Evolutionary conservation across 169 alveolate genomes (phyloP).

Genomic region (Cryptosporidium sp.): DNA sequence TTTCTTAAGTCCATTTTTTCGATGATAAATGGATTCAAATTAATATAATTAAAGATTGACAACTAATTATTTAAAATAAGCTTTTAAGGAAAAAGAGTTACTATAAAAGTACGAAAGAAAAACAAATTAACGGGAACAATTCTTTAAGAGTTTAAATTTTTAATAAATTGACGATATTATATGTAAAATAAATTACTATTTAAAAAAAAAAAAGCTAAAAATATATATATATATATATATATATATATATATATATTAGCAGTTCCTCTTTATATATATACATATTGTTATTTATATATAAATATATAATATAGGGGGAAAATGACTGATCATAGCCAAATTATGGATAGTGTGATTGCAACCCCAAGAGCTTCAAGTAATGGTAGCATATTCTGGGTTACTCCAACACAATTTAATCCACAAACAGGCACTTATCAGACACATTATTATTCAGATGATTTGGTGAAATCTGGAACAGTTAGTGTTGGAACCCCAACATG

Average conservation of each 20-base stretch:
- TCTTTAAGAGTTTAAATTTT: background rate
- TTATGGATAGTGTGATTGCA: constrained; percentile 73
- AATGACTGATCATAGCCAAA: constrained; percentile 51
- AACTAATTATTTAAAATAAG: background rate
- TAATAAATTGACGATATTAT: too few relatives aligned
- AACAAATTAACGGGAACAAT: background rate
- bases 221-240: too few relatives aligned
- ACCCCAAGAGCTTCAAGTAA: constrained; percentile 74
- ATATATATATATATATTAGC: background rate
- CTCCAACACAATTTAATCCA: constrained; percentile 75
- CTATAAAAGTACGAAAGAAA: background rate
- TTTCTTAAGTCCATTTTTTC: background rate
- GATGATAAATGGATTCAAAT: background rate
- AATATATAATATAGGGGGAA: background rate
- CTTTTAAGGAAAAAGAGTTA: background rate
- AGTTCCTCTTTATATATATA: background rate
- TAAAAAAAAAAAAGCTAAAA: background rate
- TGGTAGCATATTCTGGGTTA: constrained; percentile 75
- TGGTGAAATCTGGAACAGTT: constrained; percentile 70
- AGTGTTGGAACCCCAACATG: constrained; percentile 75
- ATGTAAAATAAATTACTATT: background rate
- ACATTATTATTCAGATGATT: constrained; percentile 72
- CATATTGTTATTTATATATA: background rate
- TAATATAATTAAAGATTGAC: background rate
- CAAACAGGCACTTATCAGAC: constrained; percentile 76